Evolutionary conservation across 2,329 filamentous ascomycete species (phyloP), one percentile per base, ranked within the genome.

Genomic region (Ilyonectria mors-panacis): DNA sequence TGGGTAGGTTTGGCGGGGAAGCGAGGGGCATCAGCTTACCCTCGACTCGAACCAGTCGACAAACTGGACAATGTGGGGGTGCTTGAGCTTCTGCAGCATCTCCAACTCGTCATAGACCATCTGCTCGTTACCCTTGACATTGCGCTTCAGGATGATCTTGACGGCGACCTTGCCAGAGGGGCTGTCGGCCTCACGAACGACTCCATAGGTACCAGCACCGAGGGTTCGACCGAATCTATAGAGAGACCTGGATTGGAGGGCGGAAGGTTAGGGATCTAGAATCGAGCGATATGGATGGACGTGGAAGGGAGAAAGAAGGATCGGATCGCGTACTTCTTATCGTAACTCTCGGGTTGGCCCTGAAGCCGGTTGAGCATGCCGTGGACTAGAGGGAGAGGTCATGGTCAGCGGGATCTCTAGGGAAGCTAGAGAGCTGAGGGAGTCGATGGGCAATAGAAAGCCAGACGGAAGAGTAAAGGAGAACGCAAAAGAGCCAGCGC

Each of bases 141-240:
- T 98, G 86, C 97, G 98, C 89, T 99, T 99, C 78, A 98, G 86
- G 81, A 99, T 99, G 81, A 99, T 98, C 88, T 99, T 99, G 82
- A 99, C 89, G 45, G 96, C 96, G 68, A 97, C 95, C 86, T 97
- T 89, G 80, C 94, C 94, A 21, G 88, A 87, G 47, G 92, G 90
- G 74, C 93, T 89, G 69, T 98, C 94, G 67, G 96, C 96, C 84
- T 99, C 96, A 76, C 96, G 91, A 77, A 99, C 96, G 78, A 99
- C 97, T 78, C 96, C 96, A 87, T 99, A 99, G 76, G 96, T 99
- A 76, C 96, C 96, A 69, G 96, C 96, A 78, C 96, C 96, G 66
- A 99, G 89, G 26, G 95, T 98, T 80, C 92, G 91, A 77, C 96
- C 96, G 82, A 99, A 97, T 75, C 88, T 91, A 83, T 99, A 99